A percentile compares a stretch with the other conserved stretches of the same genome.
These are phyloP conservation scores for Rhodotorula sphaerocarpa DNA, from an alignment of 768 basidiomycete genomes.

Conservation along the genomic window DNA sequence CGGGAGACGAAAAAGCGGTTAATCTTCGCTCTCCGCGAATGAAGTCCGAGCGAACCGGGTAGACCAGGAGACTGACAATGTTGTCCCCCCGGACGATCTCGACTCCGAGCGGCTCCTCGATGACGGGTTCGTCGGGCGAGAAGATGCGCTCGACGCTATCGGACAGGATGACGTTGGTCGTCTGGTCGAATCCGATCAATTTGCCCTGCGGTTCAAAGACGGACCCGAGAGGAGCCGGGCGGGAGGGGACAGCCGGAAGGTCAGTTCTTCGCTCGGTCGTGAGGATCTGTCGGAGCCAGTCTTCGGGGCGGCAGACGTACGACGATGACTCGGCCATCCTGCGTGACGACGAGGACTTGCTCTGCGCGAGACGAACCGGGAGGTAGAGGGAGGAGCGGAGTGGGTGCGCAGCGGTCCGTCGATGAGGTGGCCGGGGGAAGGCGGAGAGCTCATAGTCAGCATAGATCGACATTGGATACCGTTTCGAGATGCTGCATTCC, in stretches of 20 bases:
- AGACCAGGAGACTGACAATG: slow-evolving; percentile 78
- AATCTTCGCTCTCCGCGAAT: too few species aligned
- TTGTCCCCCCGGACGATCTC: slow-evolving; percentile 98
- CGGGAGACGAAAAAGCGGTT: neutral
- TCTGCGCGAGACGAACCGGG: slow-evolving; percentile 48
- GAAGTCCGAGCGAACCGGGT: too few species aligned
- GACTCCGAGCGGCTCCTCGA: slow-evolving; percentile 85
- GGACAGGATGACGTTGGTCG: slow-evolving; percentile 89
- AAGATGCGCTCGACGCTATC: slow-evolving; percentile 90
- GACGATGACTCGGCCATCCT: slow-evolving; percentile 91
- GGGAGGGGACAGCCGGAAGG: too few species aligned
- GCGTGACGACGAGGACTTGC: slow-evolving; percentile 83
- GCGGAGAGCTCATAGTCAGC: slow-evolving; percentile 8
- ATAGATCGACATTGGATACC: neutral
- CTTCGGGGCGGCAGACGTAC: slow-evolving; percentile 52
- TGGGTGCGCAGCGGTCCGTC: too few species aligned
- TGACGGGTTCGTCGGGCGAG: slow-evolving; percentile 79
- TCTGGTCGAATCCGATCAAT: slow-evolving; percentile 86
- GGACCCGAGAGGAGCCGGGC: neutral
- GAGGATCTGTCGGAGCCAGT: too few species aligned
- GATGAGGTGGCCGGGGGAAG: neutral
- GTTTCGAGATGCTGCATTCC: too few species aligned
- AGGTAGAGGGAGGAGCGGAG: neutral
- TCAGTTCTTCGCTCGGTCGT: neutral
- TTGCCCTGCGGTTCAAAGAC: slow-evolving; percentile 61